Evolutionary conservation across 2,329 filamentous ascomycete species (phyloP).

Genomic region (Orbilia javanica): DNA sequence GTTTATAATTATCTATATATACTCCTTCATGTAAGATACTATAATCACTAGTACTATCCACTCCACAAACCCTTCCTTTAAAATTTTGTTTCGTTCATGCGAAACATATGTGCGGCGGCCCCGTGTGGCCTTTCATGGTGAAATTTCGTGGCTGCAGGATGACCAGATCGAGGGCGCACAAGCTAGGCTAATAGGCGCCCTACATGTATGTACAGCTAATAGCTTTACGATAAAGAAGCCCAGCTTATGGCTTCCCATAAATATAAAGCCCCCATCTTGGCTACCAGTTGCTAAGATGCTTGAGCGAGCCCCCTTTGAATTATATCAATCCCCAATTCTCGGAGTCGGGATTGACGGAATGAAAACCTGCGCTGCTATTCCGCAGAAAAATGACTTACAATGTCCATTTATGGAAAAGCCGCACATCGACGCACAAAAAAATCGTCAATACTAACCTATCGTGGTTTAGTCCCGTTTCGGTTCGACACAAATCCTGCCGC

Average conservation of each 20-base stretch:
- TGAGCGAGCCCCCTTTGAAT: not conserved
- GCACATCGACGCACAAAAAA: conserved; percentile 2
- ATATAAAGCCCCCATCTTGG: not conserved
- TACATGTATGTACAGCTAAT: too few relatives aligned
- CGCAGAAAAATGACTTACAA: too few relatives aligned
- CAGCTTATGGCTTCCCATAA: too few relatives aligned
- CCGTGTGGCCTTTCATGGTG: not conserved
- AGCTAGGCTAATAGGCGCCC: not conserved
- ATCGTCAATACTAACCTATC: not conserved
- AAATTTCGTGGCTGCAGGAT: conserved; percentile 15
- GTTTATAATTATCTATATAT: conserved; percentile 62
- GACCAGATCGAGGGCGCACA: not conserved
- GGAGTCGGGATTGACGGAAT: too few relatives aligned
- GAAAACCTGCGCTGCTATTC: not conserved
- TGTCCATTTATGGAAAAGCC: not conserved
- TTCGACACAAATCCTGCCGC: conserved; percentile 16
- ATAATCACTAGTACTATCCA: not conserved
- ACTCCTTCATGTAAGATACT: not conserved
- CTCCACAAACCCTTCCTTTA: not conserved
- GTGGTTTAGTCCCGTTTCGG: not conserved
- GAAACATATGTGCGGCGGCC: not conserved
- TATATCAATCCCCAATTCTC: not conserved
- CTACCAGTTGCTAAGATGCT: not conserved
- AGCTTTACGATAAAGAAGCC: too few relatives aligned
- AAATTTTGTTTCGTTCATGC: conserved; percentile 4